Evolutionary conservation across 495 filamentous ascomycete species (phyloP).

Genomic region (Lichenothelia convexa): DNA sequence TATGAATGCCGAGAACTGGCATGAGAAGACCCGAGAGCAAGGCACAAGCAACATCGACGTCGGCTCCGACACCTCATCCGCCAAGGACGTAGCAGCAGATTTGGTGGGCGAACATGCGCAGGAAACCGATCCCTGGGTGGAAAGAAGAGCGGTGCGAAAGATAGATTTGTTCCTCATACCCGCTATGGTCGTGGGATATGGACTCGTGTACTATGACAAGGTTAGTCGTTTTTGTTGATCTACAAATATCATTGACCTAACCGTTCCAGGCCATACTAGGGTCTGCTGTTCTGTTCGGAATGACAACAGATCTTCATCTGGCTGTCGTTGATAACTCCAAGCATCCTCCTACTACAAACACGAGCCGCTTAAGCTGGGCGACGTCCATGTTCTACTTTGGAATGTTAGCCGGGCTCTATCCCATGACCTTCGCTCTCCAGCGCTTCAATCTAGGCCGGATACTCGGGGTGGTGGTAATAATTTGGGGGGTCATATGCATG

Average conservation of each 20-base stretch:
- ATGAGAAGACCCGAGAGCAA: too few species aligned
- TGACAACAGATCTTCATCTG: slow-evolving; percentile 49
- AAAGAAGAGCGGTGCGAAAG: slow-evolving; percentile 42
- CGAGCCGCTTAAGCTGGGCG: slow-evolving; percentile 51
- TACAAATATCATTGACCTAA: slow-evolving; percentile 1
- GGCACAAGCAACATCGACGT: too few species aligned
- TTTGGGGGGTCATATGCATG: slow-evolving; percentile 51
- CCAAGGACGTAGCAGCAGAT: slow-evolving; percentile 29
- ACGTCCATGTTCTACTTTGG: slow-evolving; percentile 68
- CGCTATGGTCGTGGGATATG: slow-evolving; percentile 51
- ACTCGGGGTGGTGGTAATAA: slow-evolving; percentile 41
- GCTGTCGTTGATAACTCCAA: slow-evolving; percentile 32
- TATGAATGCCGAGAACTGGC: too few species aligned
- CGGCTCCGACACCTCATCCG: slow-evolving; percentile 6
- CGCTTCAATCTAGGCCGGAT: slow-evolving; percentile 43
- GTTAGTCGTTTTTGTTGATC: slow-evolving; percentile 14
- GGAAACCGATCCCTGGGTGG: slow-evolving; percentile 32
- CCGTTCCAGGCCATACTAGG: slow-evolving; percentile 44
- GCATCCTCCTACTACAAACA: slow-evolving; percentile 36
- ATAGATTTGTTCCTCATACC: slow-evolving; percentile 56
- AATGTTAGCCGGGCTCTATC: slow-evolving; percentile 54
- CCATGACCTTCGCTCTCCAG: slow-evolving; percentile 51
- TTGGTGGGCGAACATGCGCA: slow-evolving; percentile 33
- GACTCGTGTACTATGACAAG: slow-evolving; percentile 65
- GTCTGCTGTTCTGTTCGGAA: slow-evolving; percentile 53